These are phyloP conservation scores for Pichia kudriavzevii DNA, from an alignment of 1,139 yeast genomes.

Conservation along the genomic window DNA sequence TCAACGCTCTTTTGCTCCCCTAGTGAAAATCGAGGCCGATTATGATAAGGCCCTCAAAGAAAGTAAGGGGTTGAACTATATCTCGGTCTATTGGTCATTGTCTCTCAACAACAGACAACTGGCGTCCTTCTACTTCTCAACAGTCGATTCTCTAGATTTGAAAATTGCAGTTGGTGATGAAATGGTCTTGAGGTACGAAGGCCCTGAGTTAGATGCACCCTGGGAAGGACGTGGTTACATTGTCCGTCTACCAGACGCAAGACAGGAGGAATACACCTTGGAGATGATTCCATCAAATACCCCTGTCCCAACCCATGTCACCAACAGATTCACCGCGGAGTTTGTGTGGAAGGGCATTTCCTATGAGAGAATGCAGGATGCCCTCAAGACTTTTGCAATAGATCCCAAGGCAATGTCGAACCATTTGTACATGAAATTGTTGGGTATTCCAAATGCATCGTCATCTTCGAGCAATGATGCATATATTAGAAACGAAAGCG, in stretches of 20 bases:
- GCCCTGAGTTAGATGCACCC: constrained; percentile 34
- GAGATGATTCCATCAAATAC: constrained; percentile 45
- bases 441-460: too few species aligned
- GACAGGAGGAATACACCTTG: constrained; percentile 63
- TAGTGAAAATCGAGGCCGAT: constrained; percentile 75
- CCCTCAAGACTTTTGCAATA: constrained; percentile 65
- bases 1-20: constrained; percentile 79
- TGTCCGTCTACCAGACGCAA: constrained; percentile 60
- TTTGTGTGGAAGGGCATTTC: constrained; percentile 87
- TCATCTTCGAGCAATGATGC: too few species aligned
- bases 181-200: constrained; percentile 55
- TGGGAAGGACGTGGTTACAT: constrained; percentile 77
- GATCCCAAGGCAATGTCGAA: constrained; percentile 68
- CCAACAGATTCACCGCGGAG: constrained; percentile 72
- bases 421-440: constrained; percentile 66
- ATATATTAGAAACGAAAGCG: too few species aligned
- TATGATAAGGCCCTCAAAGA: constrained; percentile 70
- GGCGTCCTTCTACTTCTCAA: constrained; percentile 63
- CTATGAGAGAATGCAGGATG: constrained; percentile 77
- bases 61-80: constrained; percentile 68
- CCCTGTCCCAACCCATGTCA: constrained; percentile 53
- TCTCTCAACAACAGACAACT: constrained; percentile 59
- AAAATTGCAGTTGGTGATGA: constrained; percentile 87
- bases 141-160: constrained; percentile 57
- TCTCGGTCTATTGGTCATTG: constrained; percentile 67